Base-by-base conservation (phyloP, 2,329 filamentous ascomycete species). In the Chrysosporium keratinophilum region DNA sequence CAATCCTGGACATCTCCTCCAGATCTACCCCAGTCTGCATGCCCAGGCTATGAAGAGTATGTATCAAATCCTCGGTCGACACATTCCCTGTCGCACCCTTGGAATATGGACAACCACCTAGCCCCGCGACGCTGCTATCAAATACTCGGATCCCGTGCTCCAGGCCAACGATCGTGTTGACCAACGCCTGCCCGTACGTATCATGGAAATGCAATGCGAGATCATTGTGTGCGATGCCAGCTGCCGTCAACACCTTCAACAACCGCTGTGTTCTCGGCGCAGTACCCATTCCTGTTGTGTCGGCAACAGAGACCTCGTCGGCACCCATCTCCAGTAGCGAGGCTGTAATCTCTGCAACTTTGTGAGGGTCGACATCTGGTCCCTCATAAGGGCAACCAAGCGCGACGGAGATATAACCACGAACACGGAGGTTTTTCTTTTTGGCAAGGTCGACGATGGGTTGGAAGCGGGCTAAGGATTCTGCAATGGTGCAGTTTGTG, bases 231-330 rank as follows among this genome's bases (percentile, higher is more conserved):
- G 78, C 74, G 49, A 84, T 76, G 0, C 81, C 81, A 1, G 81
- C 80, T 15, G 79, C 77, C 31, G 74, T 74, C 50, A 84, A 65
- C 1, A 79, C 77, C 57, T 78, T 74, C 45, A 84, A 68, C 1
- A 84, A 71, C 58, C 78, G 76, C 55, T 74, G 66, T 0, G 81
- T 84, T 50, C 77, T 75, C 0, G 79, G 80, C 9, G 79, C 79
- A 0, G 81, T 84, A 14, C 81, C 81, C 81, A 83, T 84, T 43
- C 81, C 81, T 0, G 81, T 84, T 1, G 81, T 84, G 59, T 84
- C 81, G 1, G 80, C 81, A 1, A 84, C 78, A 1, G 78, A 80
- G 37, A 84, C 81, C 62, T 84, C 80, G 58, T 82, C 78, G 5
- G 79, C 81, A 15, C 81, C 81, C 77, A 84, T 81, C 57, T 83